Base-by-base conservation (phyloP, 345 rosid species). In the Ailanthus altissimus region DNA sequence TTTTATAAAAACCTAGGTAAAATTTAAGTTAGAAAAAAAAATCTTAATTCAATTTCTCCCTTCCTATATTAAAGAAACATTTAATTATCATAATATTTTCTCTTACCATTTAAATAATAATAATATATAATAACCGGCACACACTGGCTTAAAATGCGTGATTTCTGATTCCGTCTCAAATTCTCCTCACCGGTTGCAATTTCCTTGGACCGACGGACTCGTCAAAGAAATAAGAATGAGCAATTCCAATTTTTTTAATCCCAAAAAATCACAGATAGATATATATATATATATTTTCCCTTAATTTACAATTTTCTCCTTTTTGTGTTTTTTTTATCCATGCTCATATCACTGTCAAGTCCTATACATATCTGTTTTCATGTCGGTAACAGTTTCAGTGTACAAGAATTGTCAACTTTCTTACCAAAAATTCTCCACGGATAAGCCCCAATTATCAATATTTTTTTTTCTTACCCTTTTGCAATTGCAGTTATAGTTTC, bases 361-460 rank as follows among this genome's bases (percentile, higher is more conserved):
- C 66, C 50, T 43, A 63, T 40, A 40, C 46, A 43, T 23, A 51
- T 63, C 61, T 60, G 42, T 12, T 54, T 50, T 28, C 56, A 50
- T 57, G 63, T 68, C 82, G 14, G 66, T 53, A 36, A 60, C 57
- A 15, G 77, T 58, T 71, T 65, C 64, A 58, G 38, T 69, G 10
- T 18, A 13, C 15, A 49, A 25, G 68, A 26, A 38, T 12, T 49
- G 60, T 50, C 74, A 23, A n/a, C 50, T 72, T 78, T 56, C n/a
- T 8, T 23, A 23, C 13, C 20, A 15, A 66, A 57, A 12, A 25
- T 36, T 18, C 57, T 26, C 0, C 46, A 5, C 16, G 59, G 81
- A 77, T 73, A 69, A 77, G 76, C 61, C 47, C 73, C 12, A 76
- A 14, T 53, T 18, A 53, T 5, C 1, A 1, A n/a, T n/a, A n/a